Evolutionary conservation across 805 yeast genomes (phyloP), one percentile per base, ranked within the genome.

Genomic region (Yarrowia bubula): DNA sequence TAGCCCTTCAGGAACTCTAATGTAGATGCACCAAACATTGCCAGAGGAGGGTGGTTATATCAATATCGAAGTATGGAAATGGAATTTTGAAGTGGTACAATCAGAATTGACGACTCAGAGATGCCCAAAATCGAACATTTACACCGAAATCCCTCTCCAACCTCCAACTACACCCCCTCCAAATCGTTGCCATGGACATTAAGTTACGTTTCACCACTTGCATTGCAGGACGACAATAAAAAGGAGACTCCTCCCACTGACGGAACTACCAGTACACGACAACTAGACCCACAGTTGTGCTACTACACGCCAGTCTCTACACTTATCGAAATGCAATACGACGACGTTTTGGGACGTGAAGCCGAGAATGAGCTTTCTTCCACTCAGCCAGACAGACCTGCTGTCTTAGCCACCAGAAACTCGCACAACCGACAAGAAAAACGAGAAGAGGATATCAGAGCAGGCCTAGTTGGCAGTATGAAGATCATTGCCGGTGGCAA

Each of bases 311-410:
- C 13, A 35, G 17, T 13, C 55, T 11, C 6, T 17, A 7, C 17
- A 13, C 44, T 44, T 38, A 51, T 28, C 22, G 39, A 51, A 6
- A 51, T 51, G 60, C 60, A 51, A 35, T 51, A 51, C 60, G 60
- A 51, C 60, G 60, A 51, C 6, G 60, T 51, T 51, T 51, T 51
- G 44, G 60, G 60, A 38, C 60, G 60, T 6, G 60, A 51, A n/a
- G 60, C 60, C 28, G 60, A 51, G 37, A 51, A 38, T 35, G 60
- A 51, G 60, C 60, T 51, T 8, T 51, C 60, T 10, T 51, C 60
- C 2, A 51, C 60, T 39, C 60, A 51, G 44, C 60, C 60, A 32
- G 50, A 57, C 43, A 15, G 50, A 38, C 63, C 47, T 6, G 63
- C 63, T 13, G 41, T 41, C 17, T 32, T 57, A 31, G 50, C 50